phyloP scores from a whole-genome alignment of 805 yeast species.

The Cyberlindnera euphorbiiphila region DNA sequence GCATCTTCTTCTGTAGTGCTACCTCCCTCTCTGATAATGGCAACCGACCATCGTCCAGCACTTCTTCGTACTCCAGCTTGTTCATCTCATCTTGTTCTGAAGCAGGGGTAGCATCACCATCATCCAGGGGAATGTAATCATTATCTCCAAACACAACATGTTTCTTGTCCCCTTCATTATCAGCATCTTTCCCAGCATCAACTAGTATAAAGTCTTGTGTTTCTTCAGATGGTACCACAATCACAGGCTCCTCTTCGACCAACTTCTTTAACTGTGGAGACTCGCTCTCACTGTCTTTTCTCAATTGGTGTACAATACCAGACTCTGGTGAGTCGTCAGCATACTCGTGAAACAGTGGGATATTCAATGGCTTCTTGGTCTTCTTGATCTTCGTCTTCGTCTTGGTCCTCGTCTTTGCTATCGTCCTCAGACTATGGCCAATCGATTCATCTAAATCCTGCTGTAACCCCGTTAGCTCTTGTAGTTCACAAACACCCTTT shows the following conservation, averaged over 20 bases:
- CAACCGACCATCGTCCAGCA: conserved; percentile 25
- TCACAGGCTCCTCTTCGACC: neutral
- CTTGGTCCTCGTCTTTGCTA: conserved; percentile 18
- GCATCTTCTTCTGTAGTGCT: conserved; percentile 24
- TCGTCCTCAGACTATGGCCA: too few species aligned
- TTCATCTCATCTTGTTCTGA: conserved; percentile 12
- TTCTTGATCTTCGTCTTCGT: conserved; percentile 4
- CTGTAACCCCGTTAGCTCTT: too few species aligned
- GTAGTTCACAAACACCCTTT: too few species aligned
- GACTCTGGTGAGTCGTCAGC: conserved; percentile 2
- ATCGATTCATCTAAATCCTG: too few species aligned
- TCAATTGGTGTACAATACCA: neutral
- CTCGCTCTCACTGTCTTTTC: neutral
- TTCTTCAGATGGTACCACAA: too few species aligned
- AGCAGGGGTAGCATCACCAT: neutral
- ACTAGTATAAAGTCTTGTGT: too few species aligned
- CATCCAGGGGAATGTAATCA: conserved; percentile 8
- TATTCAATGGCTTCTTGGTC: neutral
- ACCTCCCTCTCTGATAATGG: conserved; percentile 30
- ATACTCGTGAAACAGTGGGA: conserved; percentile 10
- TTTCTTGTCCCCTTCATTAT: too few species aligned
- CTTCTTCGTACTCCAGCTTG: neutral
- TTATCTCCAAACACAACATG: too few species aligned
- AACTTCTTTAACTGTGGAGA: neutral
- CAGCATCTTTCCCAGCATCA: too few species aligned